A percentile compares a stretch with the other conserved stretches of the same genome.
phyloP scores from a whole-genome alignment of 768 basidiomycete genomes.

The Mycena maculata region DNA sequence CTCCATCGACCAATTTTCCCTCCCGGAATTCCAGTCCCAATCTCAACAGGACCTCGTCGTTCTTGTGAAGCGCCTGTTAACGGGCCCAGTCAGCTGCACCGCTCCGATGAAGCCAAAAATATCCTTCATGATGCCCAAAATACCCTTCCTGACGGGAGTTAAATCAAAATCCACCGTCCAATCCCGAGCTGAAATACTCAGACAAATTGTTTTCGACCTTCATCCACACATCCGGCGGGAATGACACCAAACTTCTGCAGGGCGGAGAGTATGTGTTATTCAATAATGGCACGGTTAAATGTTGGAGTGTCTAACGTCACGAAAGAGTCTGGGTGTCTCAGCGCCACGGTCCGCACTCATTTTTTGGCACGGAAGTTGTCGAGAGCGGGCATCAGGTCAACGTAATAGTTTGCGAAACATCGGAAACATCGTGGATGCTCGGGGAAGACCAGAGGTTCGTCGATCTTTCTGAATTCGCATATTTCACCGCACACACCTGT shows the following conservation, averaged over 20 bases:
- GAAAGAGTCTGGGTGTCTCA: no score
- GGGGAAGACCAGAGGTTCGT: no score
- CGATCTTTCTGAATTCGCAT: no score
- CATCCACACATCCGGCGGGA: not conserved
- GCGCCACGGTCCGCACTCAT: no score
- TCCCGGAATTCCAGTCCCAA: slow-evolving; percentile 1
- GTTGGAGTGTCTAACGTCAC: slow-evolving; percentile 33
- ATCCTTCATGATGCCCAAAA: not conserved
- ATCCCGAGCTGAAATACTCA: not conserved
- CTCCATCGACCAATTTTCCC: slow-evolving; percentile 11
- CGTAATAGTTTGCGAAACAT: no score
- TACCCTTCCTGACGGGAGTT: no score
- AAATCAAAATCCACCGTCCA: not conserved
- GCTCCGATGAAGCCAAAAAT: not conserved
- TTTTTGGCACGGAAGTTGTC: no score
- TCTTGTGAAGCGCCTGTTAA: slow-evolving; percentile 16
- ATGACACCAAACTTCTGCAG: not conserved
- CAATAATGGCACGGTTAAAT: slow-evolving; percentile 16
- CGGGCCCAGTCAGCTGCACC: slow-evolving; percentile 19
- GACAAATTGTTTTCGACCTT: slow-evolving; percentile 7
- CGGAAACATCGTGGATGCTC: no score
- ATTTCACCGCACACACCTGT: no score
- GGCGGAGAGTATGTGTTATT: slow-evolving; percentile 29
- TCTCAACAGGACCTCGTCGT: slow-evolving; percentile 15
- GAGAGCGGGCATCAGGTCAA: no score